phyloP scores from a whole-genome alignment of 805 yeast genomes.

The Saccharomyces kudriavzevii region DNA sequence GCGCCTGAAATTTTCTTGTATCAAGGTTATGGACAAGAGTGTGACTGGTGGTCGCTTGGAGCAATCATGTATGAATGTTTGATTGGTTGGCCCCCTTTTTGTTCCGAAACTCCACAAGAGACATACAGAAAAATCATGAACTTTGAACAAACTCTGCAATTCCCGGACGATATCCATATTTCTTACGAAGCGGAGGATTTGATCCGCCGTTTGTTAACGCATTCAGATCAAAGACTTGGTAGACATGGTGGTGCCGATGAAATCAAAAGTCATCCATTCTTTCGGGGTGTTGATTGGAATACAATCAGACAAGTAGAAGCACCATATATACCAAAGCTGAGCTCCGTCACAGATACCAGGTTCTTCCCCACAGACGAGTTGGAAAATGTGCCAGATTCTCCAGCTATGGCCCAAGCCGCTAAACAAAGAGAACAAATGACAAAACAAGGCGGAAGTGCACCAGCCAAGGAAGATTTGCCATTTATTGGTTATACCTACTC shows the following conservation, averaged over 20 bases:
- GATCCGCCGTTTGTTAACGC: constrained; percentile 66
- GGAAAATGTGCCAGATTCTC: constrained; percentile 89
- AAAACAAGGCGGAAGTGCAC: constrained; percentile 32
- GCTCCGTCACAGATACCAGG: constrained; percentile 89
- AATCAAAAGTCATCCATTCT: constrained; percentile 83
- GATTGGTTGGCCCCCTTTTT: constrained; percentile 96
- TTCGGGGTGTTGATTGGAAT: constrained; percentile 94
- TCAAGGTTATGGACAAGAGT: constrained; percentile 93
- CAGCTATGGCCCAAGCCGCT: constrained; percentile 61
- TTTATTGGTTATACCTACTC: constrained; percentile 96
- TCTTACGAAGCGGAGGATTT: constrained; percentile 85
- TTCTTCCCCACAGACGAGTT: constrained; percentile 97
- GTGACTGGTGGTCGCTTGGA: constrained; percentile 97
- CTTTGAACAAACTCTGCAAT: constrained; percentile 80
- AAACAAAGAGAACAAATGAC: constrained; percentile 50
- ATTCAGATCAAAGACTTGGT: constrained; percentile 74
- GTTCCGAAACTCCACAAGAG: constrained; percentile 90
- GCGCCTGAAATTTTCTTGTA: constrained; percentile 91
- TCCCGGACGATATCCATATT: constrained; percentile 87
- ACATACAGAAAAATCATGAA: constrained; percentile 85
- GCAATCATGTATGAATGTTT: constrained; percentile 95
- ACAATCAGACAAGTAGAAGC: constrained; percentile 82
- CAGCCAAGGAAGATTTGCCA: constrained; percentile 73
- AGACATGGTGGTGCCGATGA: constrained; percentile 88
- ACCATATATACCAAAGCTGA: constrained; percentile 85